Evolutionary conservation across 257 asterid species (phyloP).

Genomic region (Echium plantagineum): DNA sequence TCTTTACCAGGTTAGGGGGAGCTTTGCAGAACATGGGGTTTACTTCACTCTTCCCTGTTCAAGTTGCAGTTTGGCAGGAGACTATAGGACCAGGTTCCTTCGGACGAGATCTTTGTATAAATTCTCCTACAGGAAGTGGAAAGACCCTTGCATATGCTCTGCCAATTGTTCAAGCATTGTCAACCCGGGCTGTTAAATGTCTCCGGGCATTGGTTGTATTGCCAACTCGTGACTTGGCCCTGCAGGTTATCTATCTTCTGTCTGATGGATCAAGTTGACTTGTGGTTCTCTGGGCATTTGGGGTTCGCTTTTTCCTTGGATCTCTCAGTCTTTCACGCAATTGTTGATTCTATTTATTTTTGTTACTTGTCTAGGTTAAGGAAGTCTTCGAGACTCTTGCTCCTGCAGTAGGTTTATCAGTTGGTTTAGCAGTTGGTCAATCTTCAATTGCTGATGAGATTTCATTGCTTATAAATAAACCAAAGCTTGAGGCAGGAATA

Average conservation of each 20-base stretch:
- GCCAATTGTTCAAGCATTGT: conserved; percentile 72
- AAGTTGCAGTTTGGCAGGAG: conserved; percentile 89
- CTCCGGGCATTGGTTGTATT: conserved; percentile 88
- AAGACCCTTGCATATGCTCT: conserved; percentile 83
- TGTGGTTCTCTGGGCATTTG: background rate
- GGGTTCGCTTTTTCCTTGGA: too few relatives aligned
- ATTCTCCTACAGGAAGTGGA: conserved; percentile 93
- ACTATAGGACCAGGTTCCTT: conserved; percentile 84
- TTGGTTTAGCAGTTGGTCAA: conserved; percentile 95
- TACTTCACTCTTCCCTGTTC: conserved; percentile 70
- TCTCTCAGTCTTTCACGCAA: background rate
- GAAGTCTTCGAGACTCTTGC: conserved; percentile 71
- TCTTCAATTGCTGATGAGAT: conserved; percentile 87
- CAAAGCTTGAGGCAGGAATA: conserved; percentile 33
- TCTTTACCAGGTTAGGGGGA: conserved; percentile 41
- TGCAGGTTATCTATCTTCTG: conserved; percentile 43
- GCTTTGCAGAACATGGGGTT: conserved; percentile 55
- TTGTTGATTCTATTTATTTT: background rate
- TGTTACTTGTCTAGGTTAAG: conserved; percentile 50
- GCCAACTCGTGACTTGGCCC: conserved; percentile 88
- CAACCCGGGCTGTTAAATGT: conserved; percentile 51
- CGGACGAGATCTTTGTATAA: conserved; percentile 72
- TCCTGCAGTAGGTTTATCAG: conserved; percentile 87
- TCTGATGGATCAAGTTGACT: background rate
- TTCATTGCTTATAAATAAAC: conserved; percentile 58